These are phyloP conservation scores for Mucor indicus DNA, from an alignment of 371 early-diverging fungal species.

Conservation along the genomic window DNA sequence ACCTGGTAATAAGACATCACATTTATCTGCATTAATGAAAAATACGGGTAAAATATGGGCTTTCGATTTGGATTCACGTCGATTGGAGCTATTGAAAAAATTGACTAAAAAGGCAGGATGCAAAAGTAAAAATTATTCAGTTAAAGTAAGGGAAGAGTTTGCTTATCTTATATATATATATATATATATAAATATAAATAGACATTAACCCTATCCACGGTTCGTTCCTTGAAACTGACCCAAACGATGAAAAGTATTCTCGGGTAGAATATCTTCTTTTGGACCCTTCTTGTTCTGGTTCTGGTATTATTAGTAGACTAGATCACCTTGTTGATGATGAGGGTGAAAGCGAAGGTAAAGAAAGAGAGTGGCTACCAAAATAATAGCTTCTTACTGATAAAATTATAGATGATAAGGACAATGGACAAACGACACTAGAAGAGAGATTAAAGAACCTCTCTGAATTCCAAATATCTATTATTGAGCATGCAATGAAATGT, in stretches of 20 bases:
- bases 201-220: slow-evolving; percentile 61
- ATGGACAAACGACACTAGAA: slow-evolving; percentile 39
- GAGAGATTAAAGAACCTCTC: slow-evolving; percentile 71
- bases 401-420: slow-evolving; percentile 4
- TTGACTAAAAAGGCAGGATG: slow-evolving; percentile 79
- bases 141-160: neutral
- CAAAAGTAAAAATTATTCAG: slow-evolving; percentile 60
- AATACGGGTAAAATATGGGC: slow-evolving; percentile 90
- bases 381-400: neutral
- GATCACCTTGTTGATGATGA: slow-evolving; percentile 77
- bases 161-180: neutral
- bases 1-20: slow-evolving; percentile 98
- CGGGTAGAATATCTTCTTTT: slow-evolving; percentile 86
- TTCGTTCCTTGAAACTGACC: slow-evolving; percentile 69
- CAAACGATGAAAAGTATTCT: slow-evolving; percentile 56
- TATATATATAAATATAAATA: slow-evolving; percentile 4
- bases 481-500: slow-evolving; percentile 75
- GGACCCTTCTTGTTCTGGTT: slow-evolving; percentile 99
- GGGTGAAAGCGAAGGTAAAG: slow-evolving; percentile 23
- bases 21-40: slow-evolving; percentile 83
- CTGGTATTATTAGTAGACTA: slow-evolving; percentile 89
- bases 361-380: neutral
- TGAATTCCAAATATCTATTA: slow-evolving; percentile 68
- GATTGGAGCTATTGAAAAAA: slow-evolving; percentile 75
- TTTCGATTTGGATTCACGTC: slow-evolving; percentile 82